Evolutionary conservation across 192 early-diverging fungal species (phyloP).

Genomic region (Cladochytrium replicatum): DNA sequence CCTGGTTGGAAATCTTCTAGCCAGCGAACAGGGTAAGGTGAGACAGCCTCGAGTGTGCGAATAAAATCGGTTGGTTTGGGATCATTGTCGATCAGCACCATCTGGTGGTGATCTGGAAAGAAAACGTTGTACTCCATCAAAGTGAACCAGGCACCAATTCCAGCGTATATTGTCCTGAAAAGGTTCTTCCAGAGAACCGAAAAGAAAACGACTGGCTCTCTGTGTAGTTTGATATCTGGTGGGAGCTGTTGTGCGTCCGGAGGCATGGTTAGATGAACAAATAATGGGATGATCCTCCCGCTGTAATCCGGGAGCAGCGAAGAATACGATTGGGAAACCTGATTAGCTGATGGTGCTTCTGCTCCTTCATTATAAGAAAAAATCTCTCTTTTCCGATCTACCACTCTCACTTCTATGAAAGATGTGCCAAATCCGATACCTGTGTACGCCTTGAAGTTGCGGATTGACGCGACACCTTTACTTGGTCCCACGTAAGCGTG

Average conservation of each 20-base stretch:
- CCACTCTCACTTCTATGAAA: too few relatives aligned
- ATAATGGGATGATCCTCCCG: background rate
- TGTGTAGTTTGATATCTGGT: background rate
- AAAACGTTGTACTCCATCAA: slow-evolving; percentile 27
- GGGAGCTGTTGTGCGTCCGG: background rate
- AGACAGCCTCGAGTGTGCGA: slow-evolving; percentile 11
- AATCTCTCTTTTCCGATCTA: too few relatives aligned
- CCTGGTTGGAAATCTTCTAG: slow-evolving; percentile 3
- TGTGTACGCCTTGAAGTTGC: too few relatives aligned
- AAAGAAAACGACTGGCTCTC: slow-evolving; percentile 21
- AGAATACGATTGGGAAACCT: too few relatives aligned
- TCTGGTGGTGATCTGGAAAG: slow-evolving; percentile 19
- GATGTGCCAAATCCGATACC: too few relatives aligned
- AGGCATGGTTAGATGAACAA: background rate
- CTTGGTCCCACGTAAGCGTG: too few relatives aligned
- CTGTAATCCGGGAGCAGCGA: too few relatives aligned
- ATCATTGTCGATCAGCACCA: slow-evolving; percentile 16
- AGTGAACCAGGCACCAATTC: slow-evolving; percentile 28
- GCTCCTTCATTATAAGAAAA: too few relatives aligned
- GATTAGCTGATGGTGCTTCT: too few relatives aligned
- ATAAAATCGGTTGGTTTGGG: slow-evolving; percentile 13
- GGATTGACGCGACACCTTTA: too few relatives aligned
- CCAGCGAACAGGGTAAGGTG: slow-evolving; percentile 5
- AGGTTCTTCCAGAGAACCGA: slow-evolving; percentile 28
- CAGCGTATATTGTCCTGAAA: slow-evolving; percentile 28